A percentile compares a stretch with the other conserved stretches of the same genome.
These are phyloP conservation scores for Syzygium aqueum DNA, from an alignment of 345 rosid genomes.

Conservation along the genomic window DNA sequence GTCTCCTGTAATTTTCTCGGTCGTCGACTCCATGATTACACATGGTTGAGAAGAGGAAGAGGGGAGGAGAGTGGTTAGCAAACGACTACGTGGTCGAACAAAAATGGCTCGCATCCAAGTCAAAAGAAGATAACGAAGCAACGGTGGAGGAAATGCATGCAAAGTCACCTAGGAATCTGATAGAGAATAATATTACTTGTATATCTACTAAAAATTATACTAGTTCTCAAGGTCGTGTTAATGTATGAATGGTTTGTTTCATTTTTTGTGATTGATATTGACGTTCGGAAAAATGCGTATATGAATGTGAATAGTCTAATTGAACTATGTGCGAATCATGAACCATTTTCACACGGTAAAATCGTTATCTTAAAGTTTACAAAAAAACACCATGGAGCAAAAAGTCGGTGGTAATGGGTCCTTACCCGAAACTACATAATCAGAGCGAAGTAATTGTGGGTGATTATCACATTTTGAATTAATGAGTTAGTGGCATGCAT, in stretches of 20 bases:
- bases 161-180: not conserved
- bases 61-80: not conserved
- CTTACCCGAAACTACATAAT: not conserved
- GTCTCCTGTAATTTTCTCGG: not conserved
- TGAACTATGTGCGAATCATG: not conserved
- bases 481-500: not conserved
- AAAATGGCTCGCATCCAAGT: not conserved
- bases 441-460: not conserved
- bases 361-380: not conserved
- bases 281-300: not conserved
- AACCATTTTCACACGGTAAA: not conserved
- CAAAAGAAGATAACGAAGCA: not conserved
- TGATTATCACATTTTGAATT: not conserved
- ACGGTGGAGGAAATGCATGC: not conserved
- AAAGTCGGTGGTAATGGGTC: not conserved
- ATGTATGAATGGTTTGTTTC: not conserved
- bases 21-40: not conserved
- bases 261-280: not conserved
- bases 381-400: not conserved
- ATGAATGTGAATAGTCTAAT: not conserved
- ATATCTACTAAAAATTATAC: not conserved
- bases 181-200: not conserved
- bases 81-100: not conserved
- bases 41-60: not conserved
- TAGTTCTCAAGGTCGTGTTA: not conserved